Evolutionary conservation across 2,329 filamentous ascomycete genomes (phyloP).

Genomic region (Aschersonia sp.): DNA sequence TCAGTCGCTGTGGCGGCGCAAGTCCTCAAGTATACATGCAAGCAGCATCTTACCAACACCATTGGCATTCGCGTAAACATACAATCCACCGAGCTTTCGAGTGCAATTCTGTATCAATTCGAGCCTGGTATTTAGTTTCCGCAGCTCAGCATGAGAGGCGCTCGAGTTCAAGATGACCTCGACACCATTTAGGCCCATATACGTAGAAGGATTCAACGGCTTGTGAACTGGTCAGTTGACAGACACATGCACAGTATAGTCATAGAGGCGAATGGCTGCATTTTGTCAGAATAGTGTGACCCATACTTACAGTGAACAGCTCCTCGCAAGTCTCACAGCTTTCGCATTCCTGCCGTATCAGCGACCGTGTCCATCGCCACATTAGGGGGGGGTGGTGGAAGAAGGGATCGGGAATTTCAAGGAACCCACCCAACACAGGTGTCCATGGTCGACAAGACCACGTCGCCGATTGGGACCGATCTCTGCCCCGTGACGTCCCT

Average conservation of each 20-base stretch:
- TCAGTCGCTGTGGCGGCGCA: too few species aligned
- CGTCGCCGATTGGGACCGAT: slow-evolving; percentile 23
- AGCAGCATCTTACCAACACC: slow-evolving; percentile 36
- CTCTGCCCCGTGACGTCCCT: slow-evolving; percentile 16
- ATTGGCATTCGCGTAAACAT: slow-evolving; percentile 26
- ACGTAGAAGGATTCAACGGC: not conserved
- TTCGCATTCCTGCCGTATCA: too few species aligned
- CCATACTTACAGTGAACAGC: slow-evolving; percentile 4
- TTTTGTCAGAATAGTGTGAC: not conserved
- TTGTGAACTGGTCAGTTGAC: not conserved
- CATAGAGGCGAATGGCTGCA: too few species aligned
- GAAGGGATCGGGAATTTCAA: too few species aligned
- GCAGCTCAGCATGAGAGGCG: slow-evolving; percentile 45
- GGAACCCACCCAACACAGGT: slow-evolving; percentile 7
- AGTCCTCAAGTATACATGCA: too few species aligned
- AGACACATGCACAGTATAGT: too few species aligned
- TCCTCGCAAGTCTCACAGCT: slow-evolving; percentile 22
- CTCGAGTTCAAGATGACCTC: slow-evolving; percentile 59
- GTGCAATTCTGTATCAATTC: slow-evolving; percentile 54
- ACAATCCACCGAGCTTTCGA: slow-evolving; percentile 43
- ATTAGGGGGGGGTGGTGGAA: too few species aligned
- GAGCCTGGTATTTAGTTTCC: slow-evolving; percentile 50
- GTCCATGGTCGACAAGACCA: slow-evolving; percentile 20
- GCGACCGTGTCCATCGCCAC: not conserved
- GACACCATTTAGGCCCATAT: slow-evolving; percentile 33